Evolutionary conservation across 2,329 filamentous ascomycete species (phyloP).

Genomic region (Rutstroemia sp.): DNA sequence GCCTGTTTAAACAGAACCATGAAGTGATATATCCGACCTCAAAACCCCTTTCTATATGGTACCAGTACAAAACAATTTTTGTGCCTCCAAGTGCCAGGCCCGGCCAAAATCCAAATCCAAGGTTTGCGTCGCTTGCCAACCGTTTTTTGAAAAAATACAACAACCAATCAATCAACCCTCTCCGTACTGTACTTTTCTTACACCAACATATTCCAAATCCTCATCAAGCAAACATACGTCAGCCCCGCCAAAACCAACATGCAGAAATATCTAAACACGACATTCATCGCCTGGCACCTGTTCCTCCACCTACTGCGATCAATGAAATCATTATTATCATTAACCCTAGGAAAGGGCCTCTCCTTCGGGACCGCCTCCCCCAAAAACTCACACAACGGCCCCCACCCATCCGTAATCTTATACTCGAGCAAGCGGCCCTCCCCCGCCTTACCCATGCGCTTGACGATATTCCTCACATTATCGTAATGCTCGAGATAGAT

Average conservation of each 20-base stretch:
- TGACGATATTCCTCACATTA: not conserved
- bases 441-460: not conserved
- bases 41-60: too few relatives aligned
- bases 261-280: constrained; percentile 3
- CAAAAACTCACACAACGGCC: constrained; percentile 14
- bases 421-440: constrained; percentile 11
- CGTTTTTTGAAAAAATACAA: too few relatives aligned
- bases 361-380: constrained; percentile 13
- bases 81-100: too few relatives aligned
- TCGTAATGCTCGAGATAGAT: constrained; percentile 5
- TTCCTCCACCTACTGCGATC: constrained; percentile 6
- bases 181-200: not conserved
- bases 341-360: constrained; percentile 1
- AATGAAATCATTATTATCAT: constrained; percentile 8
- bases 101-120: too few relatives aligned
- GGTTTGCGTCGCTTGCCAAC: too few relatives aligned
- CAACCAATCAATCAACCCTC: too few relatives aligned
- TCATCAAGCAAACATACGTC: constrained; percentile 1
- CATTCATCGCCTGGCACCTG: constrained; percentile 5
- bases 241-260: not conserved
- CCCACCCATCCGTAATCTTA: constrained; percentile 16
- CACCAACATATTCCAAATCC: constrained; percentile 5
- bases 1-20: too few relatives aligned
- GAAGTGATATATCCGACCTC: too few relatives aligned
- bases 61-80: too few relatives aligned